Conservation (phyloP, 305 asterid species). For the Rubia peregrina region DNA sequence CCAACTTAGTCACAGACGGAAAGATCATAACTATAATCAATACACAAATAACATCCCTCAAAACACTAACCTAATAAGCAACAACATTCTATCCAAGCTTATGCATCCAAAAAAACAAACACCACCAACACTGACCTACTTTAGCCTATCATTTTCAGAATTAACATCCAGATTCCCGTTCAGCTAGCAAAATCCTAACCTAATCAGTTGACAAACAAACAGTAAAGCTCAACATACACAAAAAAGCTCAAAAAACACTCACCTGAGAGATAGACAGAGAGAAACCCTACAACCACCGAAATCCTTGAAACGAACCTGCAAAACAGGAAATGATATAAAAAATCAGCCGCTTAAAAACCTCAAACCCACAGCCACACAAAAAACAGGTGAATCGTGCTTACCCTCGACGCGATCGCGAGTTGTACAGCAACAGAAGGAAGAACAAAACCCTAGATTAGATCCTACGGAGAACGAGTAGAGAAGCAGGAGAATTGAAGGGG, state of each 20-base stretch:
- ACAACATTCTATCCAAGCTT: too few species aligned
- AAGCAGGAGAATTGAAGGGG: slow-evolving; percentile 1
- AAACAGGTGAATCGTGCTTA: slow-evolving; percentile 6
- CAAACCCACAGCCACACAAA: not conserved
- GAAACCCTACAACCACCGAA: not conserved
- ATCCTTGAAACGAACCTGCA: not conserved
- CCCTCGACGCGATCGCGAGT: slow-evolving; percentile 1
- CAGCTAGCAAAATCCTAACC: slow-evolving; percentile 2
- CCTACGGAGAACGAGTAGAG: not conserved
- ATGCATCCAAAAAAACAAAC: not conserved
- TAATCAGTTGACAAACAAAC: not conserved
- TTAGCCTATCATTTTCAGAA: not conserved
- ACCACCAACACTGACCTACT: not conserved
- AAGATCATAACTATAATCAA: not conserved
- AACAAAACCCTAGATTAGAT: slow-evolving; percentile 26
- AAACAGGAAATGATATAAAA: not conserved
- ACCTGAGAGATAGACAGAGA: not conserved
- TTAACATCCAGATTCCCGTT: not conserved
- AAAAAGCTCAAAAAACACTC: not conserved
- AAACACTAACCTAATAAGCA: not conserved
- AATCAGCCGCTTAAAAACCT: not conserved
- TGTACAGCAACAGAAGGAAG: not conserved
- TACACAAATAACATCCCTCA: not conserved
- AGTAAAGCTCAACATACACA: not conserved
- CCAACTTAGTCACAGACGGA: not conserved